Base-by-base conservation (phyloP, 75 land plant genomes). In the Gnetum montanum region DNA sequence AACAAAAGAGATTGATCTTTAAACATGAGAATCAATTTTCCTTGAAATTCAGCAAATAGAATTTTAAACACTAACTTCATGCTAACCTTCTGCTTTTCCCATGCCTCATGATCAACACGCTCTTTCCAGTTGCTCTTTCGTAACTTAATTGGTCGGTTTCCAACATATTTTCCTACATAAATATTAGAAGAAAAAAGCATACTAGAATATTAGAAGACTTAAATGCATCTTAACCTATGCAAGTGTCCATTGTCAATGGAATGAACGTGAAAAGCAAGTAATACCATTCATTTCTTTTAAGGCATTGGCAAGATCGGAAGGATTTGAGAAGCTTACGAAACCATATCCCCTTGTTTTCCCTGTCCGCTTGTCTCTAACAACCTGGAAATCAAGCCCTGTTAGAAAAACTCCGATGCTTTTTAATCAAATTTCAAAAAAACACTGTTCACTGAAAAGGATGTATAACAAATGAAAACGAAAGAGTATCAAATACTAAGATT, bases 121-220 rank as follows among this genome's bases (percentile, higher is more conserved):
- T 90, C 96, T 64, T 79, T 85, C 98, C 98, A 94, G 10, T 77
- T 89, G 69, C 98, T 94, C 63, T 94, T 94, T 7, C 91, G 84
- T 26, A 94, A 76, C 61, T 94, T 94, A 30, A 94, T 90, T 1
- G 98, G 98, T 8, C 98, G 64, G 57, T 94, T 94, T 31, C 98
- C 98, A 60, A 94, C 98, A 66, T 94, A 94, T 46, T 94, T 94
- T 10, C 98, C 98, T 93, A 73, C 49, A 40, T 7, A 57, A 8
- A 60, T 25, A 37, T n/a, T 57, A 20, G n/a, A n/a, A n/a, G n/a
- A 10, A 40, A 40, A 40, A 15, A 10, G 10, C 15, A 10, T 15
- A 15, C 10, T 40, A 10, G 15, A 40, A 15, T 15, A 40, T 15
- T 15, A 40, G 41, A 10, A 40, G 10, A 40, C 41, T 40, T 10